Conservation (phyloP, 164 flowering plant genomes). For the Aristolochia fimbriata region DNA sequence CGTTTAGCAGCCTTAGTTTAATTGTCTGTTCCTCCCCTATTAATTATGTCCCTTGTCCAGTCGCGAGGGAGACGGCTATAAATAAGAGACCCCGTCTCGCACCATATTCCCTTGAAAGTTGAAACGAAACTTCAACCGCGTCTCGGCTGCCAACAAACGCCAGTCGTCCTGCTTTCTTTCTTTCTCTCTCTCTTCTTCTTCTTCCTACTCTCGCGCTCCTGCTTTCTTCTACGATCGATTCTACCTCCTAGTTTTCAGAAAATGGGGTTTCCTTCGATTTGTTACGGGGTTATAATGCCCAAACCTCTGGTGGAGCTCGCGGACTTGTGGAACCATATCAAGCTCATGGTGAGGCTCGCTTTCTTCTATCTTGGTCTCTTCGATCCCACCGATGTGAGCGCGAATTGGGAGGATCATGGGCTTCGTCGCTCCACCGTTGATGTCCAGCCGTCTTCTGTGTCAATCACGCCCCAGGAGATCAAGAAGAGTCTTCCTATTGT, state of each 20-base stretch:
- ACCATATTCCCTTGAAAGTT: no score
- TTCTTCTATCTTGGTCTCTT: conserved; percentile 8
- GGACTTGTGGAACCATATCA: conserved; percentile 2
- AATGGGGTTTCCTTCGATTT: conserved; percentile 8
- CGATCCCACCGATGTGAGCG: neutral
- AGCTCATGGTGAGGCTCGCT: conserved; percentile 3
- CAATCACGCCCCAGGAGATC: conserved; percentile 1
- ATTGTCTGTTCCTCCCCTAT: no score
- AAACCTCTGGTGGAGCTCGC: neutral
- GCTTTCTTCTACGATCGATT: neutral
- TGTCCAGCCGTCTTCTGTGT: neutral
- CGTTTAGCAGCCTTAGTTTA: no score
- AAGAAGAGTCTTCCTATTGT: conserved; percentile 6
- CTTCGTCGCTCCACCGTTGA: neutral
- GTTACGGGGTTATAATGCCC: conserved; percentile 4
- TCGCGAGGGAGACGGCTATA: neutral
- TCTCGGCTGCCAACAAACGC: neutral
- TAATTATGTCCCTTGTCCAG: neutral
- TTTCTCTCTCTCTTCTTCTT: no score
- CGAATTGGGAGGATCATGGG: neutral
- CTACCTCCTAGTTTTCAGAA: neutral
- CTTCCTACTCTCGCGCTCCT: neutral
- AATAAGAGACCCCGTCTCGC: neutral
- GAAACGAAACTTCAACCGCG: neutral
- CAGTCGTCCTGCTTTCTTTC: neutral